Base-by-base conservation (phyloP, 495 filamentous ascomycete genomes). In the Extremus antarcticus region DNA sequence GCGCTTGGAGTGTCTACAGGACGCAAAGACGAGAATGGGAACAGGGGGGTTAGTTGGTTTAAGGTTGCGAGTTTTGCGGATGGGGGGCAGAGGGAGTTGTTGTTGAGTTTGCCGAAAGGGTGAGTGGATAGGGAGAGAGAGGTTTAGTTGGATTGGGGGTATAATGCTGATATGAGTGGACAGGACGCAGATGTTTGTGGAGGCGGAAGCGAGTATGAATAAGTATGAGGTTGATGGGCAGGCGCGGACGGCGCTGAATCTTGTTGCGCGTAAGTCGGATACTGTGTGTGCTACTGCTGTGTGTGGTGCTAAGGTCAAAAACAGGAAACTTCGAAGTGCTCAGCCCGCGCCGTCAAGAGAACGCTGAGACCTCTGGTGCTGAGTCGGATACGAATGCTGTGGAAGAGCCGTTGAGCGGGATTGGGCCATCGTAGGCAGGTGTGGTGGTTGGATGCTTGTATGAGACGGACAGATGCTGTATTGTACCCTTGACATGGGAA, bases 101-200 rank as follows among this genome's bases (percentile, higher is more conserved):
- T 90, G 38, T 64, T 82, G 51, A 67, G 70, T 53, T 69, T 94
- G 69, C 78, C 74, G 25, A 94, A 92, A 74, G 90, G 90, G 88
- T 94, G 73, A 68, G 86, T 79, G 22, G 58, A 7, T 52, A 13
- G 1, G 41, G 41, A 53, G 15, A 25, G 45, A 51, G 24, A 16
- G 13, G 54, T 7, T n/a, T 51, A 38, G 51, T 25, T 29, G 43
- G 40, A 47, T 9, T 3, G 41, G 41, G 19, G 41, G 17, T 45
- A 17, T 7, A 51, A 7, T 47, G 45, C 57, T 41, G 13, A 48
- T 25, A 23, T 21, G 11, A 10, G 20, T 25, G 19, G n/a, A n/a
- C 55, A 88, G 84, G 20, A 74, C 84, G 1, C 70, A 85, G 32
- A 72, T 91, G 19, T 85, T 80, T 58, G 71, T 94, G 32, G 88